phyloP scores from a whole-genome alignment of 75 land plant genomes.

The Gnetum montanum region DNA sequence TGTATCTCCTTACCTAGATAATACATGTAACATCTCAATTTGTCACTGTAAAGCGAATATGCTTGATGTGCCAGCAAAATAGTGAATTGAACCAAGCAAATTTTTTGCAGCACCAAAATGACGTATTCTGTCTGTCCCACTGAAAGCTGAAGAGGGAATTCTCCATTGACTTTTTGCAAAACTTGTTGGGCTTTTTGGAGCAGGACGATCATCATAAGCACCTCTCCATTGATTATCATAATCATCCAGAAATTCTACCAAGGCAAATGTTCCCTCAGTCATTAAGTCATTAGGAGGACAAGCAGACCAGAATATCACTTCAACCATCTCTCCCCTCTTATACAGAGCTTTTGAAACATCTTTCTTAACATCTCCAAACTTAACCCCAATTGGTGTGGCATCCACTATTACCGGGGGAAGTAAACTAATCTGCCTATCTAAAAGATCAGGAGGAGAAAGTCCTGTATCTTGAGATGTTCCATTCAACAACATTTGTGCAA shows the following conservation, averaged over 20 bases:
- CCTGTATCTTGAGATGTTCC: conserved; percentile 23
- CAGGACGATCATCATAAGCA: conserved; percentile 41
- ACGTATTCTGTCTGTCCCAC: conserved; percentile 61
- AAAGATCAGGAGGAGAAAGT: conserved; percentile 64
- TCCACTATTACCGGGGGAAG: conserved; percentile 50
- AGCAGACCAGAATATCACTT: conserved; percentile 56
- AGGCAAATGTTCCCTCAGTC: conserved; percentile 71
- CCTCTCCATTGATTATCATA: conserved; percentile 39
- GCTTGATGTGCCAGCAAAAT: conserved; percentile 66
- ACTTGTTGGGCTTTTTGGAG: conserved; percentile 19
- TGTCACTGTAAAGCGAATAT: conserved; percentile 60
- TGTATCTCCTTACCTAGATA: no score
- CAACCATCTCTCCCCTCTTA: conserved; percentile 43
- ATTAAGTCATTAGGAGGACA: conserved; percentile 71
- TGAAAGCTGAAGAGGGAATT: conserved; percentile 38
- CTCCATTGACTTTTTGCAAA: conserved; percentile 63
- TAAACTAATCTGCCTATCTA: conserved; percentile 48
- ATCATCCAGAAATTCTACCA: conserved; percentile 46
- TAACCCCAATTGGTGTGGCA: conserved; percentile 34
- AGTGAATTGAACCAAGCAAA: conserved; percentile 26
- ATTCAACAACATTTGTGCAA: conserved; percentile 45
- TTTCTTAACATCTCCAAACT: conserved; percentile 51
- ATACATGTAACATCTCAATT: no score
- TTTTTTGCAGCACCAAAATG: conserved; percentile 73
- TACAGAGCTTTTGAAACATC: conserved; percentile 32